phyloP scores from a whole-genome alignment of 2,329 filamentous ascomycete species.

The Penicillium sp. region DNA sequence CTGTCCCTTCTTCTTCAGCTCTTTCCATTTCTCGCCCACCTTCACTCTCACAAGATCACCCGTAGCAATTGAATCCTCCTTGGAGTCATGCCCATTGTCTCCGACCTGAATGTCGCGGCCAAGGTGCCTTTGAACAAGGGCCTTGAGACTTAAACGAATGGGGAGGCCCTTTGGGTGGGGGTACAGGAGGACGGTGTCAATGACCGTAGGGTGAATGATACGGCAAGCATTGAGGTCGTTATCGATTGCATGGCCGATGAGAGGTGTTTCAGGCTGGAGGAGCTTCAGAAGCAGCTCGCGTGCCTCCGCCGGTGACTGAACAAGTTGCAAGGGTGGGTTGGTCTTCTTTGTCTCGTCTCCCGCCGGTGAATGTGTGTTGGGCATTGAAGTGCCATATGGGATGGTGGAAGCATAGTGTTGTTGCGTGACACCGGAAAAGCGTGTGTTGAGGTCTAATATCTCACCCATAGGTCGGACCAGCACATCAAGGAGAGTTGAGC shows the following conservation, averaged over 20 bases:
- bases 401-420: conserved; percentile 71
- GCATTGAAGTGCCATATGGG: conserved; percentile 45
- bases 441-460: conserved; percentile 84
- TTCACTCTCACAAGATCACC: conserved; percentile 78
- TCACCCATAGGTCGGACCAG: conserved; percentile 81
- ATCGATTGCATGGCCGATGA: conserved; percentile 91
- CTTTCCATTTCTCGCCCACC: conserved; percentile 67
- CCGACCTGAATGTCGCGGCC: conserved; percentile 76
- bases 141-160: conserved; percentile 71
- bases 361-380: conserved; percentile 20
- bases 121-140: conserved; percentile 67
- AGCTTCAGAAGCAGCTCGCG: conserved; percentile 73
- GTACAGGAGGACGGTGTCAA: conserved; percentile 83
- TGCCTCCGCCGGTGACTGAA: conserved; percentile 70
- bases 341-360: conserved; percentile 19
- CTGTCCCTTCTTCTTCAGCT: conserved; percentile 67
- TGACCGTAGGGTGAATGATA: conserved; percentile 76
- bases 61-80: conserved; percentile 84
- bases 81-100: conserved; percentile 75
- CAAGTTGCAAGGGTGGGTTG: conserved; percentile 62
- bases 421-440: conserved; percentile 81
- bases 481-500: conserved; percentile 73
- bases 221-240: conserved; percentile 88
- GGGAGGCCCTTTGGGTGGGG: conserved; percentile 73
- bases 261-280: conserved; percentile 71